These are phyloP conservation scores for Chiua sp. DNA, from an alignment of 1,284 basidiomycete species.

Conservation along the genomic window DNA sequence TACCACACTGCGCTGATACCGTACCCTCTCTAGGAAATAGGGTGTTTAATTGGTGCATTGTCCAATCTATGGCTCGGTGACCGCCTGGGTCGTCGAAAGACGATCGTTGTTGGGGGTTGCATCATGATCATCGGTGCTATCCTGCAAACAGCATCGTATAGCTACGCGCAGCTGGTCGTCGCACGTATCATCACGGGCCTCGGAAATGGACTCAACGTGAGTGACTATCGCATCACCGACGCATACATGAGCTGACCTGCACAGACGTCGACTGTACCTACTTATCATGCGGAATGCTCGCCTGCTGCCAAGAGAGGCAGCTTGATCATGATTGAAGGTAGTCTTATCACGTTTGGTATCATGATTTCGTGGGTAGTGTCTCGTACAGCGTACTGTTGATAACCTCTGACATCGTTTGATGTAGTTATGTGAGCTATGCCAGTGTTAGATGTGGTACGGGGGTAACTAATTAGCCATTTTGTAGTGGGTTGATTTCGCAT, in stretches of 20 bases:
- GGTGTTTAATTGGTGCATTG: conserved; percentile 51
- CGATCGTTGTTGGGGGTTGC: conserved; percentile 51
- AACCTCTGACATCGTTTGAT: conserved; percentile 8
- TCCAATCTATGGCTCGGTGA: conserved; percentile 55
- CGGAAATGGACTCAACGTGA: conserved; percentile 71
- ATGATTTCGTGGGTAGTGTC: conserved; percentile 62
- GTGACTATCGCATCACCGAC: conserved; percentile 13
- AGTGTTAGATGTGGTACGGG: not conserved
- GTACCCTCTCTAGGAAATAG: conserved; percentile 28
- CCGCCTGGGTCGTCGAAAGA: conserved; percentile 52
- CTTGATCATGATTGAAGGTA: conserved; percentile 73
- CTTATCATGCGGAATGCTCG: conserved; percentile 71
- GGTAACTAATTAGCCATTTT: conserved; percentile 6
- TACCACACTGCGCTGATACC: not conserved
- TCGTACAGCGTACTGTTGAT: not conserved
- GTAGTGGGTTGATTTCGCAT: conserved; percentile 67
- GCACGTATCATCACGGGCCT: conserved; percentile 57
- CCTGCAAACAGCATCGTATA: conserved; percentile 52
- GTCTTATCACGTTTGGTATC: conserved; percentile 72
- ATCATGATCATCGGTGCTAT: conserved; percentile 61
- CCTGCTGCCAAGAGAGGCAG: conserved; percentile 64
- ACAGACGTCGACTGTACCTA: conserved; percentile 66
- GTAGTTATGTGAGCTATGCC: conserved; percentile 33
- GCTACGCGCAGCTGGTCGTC: conserved; percentile 55
- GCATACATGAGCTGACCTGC: not conserved